Conservation (phyloP, 768 basidiomycete species). For the Naganishia kalamii region DNA sequence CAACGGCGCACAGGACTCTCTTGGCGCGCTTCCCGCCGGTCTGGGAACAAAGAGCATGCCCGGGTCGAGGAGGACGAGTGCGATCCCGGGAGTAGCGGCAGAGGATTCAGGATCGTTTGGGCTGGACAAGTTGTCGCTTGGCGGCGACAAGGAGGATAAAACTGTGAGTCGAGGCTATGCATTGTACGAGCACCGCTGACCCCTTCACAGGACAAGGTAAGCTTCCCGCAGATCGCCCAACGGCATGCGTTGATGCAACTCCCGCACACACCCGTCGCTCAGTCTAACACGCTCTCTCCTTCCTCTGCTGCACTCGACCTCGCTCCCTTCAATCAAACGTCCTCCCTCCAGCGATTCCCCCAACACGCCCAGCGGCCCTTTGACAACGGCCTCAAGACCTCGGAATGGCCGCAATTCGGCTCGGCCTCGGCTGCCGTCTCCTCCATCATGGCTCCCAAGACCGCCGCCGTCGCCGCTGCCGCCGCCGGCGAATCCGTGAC, state of each 20-base stretch:
- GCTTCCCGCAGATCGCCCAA: not conserved
- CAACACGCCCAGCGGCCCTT: slow-evolving; percentile 53
- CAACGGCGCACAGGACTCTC: slow-evolving; percentile 14
- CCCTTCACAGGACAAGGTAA: slow-evolving; percentile 25
- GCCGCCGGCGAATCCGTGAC: slow-evolving; percentile 24
- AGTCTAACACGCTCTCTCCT: slow-evolving; percentile 59
- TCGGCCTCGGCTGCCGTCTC: slow-evolving; percentile 36
- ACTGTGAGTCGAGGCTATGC: slow-evolving; percentile 39
- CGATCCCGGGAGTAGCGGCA: slow-evolving; percentile 23
- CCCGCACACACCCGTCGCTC: not conserved
- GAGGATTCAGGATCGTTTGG: slow-evolving; percentile 33
- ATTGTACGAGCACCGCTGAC: not conserved
- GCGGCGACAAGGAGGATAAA: slow-evolving; percentile 32
- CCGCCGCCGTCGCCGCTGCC: slow-evolving; percentile 12
- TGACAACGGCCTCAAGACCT: slow-evolving; percentile 54
- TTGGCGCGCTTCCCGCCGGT: not conserved
- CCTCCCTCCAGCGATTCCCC: slow-evolving; percentile 52
- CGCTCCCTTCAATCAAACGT: slow-evolving; percentile 74
- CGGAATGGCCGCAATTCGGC: slow-evolving; percentile 90
- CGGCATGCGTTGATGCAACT: slow-evolving; percentile 8
- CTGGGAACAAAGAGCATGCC: slow-evolving; percentile 44
- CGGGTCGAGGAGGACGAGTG: slow-evolving; percentile 36
- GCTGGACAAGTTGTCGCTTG: slow-evolving; percentile 44
- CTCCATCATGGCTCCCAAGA: slow-evolving; percentile 35
- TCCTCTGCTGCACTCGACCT: slow-evolving; percentile 90